A percentile compares a stretch with the other conserved stretches of the same genome.
phyloP scores from a whole-genome alignment of 495 filamentous ascomycete genomes.

The Penicillium canescens region DNA sequence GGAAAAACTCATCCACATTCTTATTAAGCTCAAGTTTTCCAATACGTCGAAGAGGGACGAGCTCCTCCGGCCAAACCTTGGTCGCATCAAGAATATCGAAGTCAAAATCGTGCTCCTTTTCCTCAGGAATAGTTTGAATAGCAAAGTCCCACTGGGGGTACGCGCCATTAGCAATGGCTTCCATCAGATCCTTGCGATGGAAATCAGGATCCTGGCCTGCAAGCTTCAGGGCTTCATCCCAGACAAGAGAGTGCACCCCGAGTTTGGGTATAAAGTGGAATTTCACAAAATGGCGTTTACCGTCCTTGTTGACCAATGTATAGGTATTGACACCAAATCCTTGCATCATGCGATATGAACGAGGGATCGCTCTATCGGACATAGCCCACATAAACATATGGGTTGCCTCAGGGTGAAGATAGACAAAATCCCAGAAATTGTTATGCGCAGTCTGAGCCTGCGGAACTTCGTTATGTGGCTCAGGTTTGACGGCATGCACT shows the following conservation, averaged over 20 bases:
- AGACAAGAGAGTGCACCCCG: conserved; percentile 81
- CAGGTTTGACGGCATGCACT: conserved; percentile 76
- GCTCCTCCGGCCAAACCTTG: conserved; percentile 86
- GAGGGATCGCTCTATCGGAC: conserved; percentile 77
- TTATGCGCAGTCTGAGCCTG: conserved; percentile 64
- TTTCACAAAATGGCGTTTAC: conserved; percentile 77
- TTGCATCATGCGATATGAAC: conserved; percentile 86
- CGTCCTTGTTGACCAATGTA: conserved; percentile 68
- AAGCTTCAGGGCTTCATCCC: conserved; percentile 86
- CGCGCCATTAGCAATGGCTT: conserved; percentile 69
- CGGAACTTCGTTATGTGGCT: conserved; percentile 74
- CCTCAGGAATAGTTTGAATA: conserved; percentile 72
- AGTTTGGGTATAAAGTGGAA: conserved; percentile 77
- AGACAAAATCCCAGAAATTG: conserved; percentile 60
- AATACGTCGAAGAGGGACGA: conserved; percentile 76
- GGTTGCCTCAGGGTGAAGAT: conserved; percentile 66
- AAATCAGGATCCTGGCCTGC: conserved; percentile 84
- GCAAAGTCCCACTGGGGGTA: conserved; percentile 84
- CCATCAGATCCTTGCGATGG: conserved; percentile 78
- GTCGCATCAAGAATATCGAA: conserved; percentile 90
- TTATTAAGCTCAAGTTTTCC: conserved; percentile 81
- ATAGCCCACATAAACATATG: conserved; percentile 86
- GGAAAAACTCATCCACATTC: conserved; percentile 83
- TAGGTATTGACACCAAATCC: conserved; percentile 89
- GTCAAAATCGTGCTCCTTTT: conserved; percentile 75